phyloP scores from a whole-genome alignment of 371 early-diverging fungal species.

The Rhizopus stolonifer region DNA sequence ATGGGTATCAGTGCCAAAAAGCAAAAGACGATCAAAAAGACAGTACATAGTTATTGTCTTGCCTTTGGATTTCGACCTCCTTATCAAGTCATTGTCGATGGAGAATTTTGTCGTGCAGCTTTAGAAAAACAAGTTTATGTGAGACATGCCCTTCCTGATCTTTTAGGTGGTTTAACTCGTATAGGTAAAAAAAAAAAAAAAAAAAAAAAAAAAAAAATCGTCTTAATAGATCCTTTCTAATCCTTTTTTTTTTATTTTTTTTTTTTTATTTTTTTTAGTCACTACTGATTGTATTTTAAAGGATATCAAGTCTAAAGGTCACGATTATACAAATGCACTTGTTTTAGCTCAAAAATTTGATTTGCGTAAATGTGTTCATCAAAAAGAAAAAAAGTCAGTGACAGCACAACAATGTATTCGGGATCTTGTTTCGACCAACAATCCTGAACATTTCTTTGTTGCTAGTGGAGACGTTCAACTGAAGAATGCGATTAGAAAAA shows the following conservation, averaged over 20 bases:
- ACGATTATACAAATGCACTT: constrained; percentile 58
- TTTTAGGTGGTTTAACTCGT: constrained; percentile 53
- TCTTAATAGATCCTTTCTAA: too few relatives aligned
- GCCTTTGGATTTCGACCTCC: constrained; percentile 87
- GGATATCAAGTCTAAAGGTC: constrained; percentile 69
- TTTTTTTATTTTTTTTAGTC: constrained; percentile 42
- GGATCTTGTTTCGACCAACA: constrained; percentile 67
- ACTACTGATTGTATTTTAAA: constrained; percentile 79
- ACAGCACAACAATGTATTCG: constrained; percentile 71
- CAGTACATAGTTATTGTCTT: constrained; percentile 74
- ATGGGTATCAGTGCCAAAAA: constrained; percentile 75
- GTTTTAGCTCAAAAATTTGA: constrained; percentile 70
- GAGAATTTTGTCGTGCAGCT: constrained; percentile 68
- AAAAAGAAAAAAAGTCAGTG: constrained; percentile 48
- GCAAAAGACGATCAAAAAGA: constrained; percentile 73
- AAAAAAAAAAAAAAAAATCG: too few relatives aligned
- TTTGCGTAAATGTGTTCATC: constrained; percentile 77
- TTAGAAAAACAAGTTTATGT: constrained; percentile 59
- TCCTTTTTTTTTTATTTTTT: neutral
- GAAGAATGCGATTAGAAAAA: constrained; percentile 60
- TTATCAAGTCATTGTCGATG: constrained; percentile 86
- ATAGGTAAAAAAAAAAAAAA: constrained; percentile 2
- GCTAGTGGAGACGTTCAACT: constrained; percentile 77
- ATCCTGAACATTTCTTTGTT: constrained; percentile 80
- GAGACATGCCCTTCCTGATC: constrained; percentile 50